Conservation (phyloP, 176 grass and related monocot genomes). For the Oryza nivara region DNA sequence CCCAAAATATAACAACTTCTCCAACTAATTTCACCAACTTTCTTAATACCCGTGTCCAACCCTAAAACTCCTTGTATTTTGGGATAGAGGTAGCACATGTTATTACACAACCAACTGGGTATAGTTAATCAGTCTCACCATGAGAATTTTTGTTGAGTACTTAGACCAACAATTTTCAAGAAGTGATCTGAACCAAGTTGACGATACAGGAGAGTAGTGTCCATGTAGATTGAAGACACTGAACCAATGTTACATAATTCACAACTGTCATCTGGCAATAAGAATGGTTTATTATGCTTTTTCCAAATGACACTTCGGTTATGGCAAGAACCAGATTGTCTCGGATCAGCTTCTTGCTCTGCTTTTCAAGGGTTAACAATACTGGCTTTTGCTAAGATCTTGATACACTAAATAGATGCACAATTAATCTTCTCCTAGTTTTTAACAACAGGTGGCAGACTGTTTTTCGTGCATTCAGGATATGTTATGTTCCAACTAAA, state of each 20-base stretch:
- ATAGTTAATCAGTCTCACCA: constrained; percentile 21
- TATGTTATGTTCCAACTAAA: constrained; percentile 22
- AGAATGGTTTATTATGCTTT: not conserved
- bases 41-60: too few species aligned
- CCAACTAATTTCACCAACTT: too few species aligned
- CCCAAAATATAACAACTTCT: too few species aligned
- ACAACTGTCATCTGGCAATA: not conserved
- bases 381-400: not conserved
- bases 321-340: not conserved
- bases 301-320: not conserved
- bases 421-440: not conserved
- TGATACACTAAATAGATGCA: not conserved
- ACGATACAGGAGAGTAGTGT: not conserved
- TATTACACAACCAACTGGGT: constrained; percentile 11
- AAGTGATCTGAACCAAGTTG: not conserved
- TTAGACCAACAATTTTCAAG: not conserved
- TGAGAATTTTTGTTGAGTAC: not conserved
- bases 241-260: not conserved
- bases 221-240: not conserved
- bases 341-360: not conserved
- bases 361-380: not conserved
- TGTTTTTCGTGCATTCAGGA: constrained; percentile 20
- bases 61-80: too few species aligned
- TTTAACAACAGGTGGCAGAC: constrained; percentile 10
- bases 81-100: too few species aligned